These are phyloP conservation scores for Flaveria trinervia DNA, from an alignment of 129 eudicot species.

Conservation along the genomic window DNA sequence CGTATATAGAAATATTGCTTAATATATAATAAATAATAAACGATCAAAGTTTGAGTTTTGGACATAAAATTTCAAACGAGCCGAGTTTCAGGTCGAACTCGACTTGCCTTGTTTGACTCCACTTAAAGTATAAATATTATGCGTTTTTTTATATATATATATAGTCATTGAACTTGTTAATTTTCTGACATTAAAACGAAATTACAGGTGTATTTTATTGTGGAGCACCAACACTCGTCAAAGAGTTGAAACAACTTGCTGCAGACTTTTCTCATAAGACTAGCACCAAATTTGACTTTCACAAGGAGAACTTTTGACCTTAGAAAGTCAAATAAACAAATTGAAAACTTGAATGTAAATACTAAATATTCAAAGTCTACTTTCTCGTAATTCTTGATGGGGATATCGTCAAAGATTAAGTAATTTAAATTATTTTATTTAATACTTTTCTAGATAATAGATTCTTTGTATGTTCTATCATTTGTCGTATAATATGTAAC, in stretches of 20 bases:
- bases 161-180: neutral
- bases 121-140: neutral
- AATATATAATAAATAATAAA: no score
- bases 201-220: conserved; percentile 58
- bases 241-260: conserved; percentile 44
- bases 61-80: no score
- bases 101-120: no score
- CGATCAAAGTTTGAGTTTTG: no score
- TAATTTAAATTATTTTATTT: neutral
- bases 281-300: conserved; percentile 50
- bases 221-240: conserved; percentile 43
- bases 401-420: neutral
- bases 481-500: neutral
- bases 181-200: neutral
- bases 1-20: no score
- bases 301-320: conserved; percentile 57
- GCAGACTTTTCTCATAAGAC: conserved; percentile 44
- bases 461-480: conserved; percentile 1
- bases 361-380: neutral
- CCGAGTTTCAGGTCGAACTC: no score
- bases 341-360: neutral
- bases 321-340: neutral
- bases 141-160: no score
- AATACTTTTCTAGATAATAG: neutral
- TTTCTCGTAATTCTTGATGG: neutral